Evolutionary conservation across 345 rosid genomes (phyloP).

Genomic region (Salix viminalis): DNA sequence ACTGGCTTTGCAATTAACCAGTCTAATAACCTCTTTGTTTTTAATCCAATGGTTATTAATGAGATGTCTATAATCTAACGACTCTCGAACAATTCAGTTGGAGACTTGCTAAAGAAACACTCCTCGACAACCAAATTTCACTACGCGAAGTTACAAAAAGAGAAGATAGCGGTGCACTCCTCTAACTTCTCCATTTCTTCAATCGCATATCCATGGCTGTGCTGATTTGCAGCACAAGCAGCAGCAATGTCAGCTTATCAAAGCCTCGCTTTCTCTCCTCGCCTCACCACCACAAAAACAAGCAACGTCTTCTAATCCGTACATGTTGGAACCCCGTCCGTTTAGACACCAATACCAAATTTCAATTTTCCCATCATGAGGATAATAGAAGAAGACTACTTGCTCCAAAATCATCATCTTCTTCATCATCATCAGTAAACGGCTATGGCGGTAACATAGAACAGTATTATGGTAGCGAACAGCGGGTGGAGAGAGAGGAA

Average conservation of each 20-base stretch:
- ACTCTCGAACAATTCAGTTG: too few relatives aligned
- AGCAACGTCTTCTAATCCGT: background rate
- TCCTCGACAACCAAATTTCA: too few relatives aligned
- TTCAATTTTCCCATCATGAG: constrained; percentile 13
- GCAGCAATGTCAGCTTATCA: background rate
- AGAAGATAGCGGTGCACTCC: constrained; percentile 4
- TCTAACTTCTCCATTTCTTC: constrained; percentile 29
- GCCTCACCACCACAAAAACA: constrained; percentile 19
- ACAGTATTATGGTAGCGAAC: constrained; percentile 6
- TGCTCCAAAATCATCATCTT: constrained; percentile 33
- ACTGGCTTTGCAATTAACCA: too few relatives aligned
- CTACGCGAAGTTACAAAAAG: too few relatives aligned
- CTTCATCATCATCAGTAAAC: constrained; percentile 40
- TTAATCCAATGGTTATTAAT: too few relatives aligned
- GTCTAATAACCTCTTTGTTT: too few relatives aligned
- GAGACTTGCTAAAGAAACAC: too few relatives aligned
- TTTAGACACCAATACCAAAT: constrained; percentile 9
- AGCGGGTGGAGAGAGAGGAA: constrained; percentile 28
- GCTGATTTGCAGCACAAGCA: constrained; percentile 32
- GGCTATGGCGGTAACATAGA: constrained; percentile 46
- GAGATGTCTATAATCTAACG: too few relatives aligned
- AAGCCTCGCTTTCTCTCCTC: constrained; percentile 31
- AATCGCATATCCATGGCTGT: constrained; percentile 43
- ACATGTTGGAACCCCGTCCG: constrained; percentile 21
- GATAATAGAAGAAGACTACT: constrained; percentile 12